Conservation (phyloP, 306 rosid species). For the Dicorynia guianensis region DNA sequence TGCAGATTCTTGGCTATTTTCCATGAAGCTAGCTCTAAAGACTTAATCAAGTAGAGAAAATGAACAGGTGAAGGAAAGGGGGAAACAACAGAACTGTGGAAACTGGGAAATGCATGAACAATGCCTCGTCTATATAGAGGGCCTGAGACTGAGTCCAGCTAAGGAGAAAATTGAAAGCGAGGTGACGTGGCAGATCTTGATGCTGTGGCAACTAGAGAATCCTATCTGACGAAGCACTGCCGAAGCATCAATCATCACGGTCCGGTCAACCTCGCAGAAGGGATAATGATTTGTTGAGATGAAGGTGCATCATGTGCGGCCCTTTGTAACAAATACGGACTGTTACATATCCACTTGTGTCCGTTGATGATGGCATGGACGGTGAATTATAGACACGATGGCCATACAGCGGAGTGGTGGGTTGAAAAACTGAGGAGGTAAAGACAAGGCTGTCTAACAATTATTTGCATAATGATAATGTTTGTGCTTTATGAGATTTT, state of each 20-base stretch:
- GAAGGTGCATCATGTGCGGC: background rate
- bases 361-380: too few relatives aligned
- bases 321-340: too few relatives aligned
- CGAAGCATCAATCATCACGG: background rate
- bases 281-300: too few relatives aligned
- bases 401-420: background rate
- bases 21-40: constrained; percentile 10
- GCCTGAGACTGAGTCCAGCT: background rate
- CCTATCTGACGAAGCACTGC: background rate
- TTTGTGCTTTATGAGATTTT: too few relatives aligned
- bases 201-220: background rate
- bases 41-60: too few relatives aligned
- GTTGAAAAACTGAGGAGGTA: background rate
- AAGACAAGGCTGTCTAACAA: too few relatives aligned
- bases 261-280: too few relatives aligned
- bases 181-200: constrained; percentile 21
- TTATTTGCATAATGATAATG: too few relatives aligned
- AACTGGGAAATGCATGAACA: background rate
- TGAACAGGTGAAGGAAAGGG: background rate
- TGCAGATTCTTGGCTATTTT: background rate
- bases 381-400: background rate
- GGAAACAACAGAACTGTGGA: background rate
- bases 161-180: too few relatives aligned
- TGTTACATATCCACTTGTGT: too few relatives aligned
- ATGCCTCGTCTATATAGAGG: background rate